Percentiles rank a stretch among this genome's conserved stretches.
Conservation (phyloP, 768 basidiomycete species). For the Collybiopsis confluens region DNA sequence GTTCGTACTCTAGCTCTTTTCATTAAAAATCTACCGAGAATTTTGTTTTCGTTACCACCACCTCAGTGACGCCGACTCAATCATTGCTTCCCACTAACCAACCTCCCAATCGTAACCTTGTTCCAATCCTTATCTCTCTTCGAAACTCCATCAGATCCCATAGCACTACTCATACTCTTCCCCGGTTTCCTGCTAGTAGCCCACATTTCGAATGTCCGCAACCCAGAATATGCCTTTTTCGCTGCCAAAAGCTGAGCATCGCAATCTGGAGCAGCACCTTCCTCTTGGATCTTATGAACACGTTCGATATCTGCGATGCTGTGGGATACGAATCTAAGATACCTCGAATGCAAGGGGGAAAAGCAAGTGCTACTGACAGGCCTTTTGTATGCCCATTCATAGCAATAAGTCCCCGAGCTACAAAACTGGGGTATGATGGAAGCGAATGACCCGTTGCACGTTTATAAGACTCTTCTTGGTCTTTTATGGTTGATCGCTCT, state of each 20-base stretch:
- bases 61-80: too few relatives aligned
- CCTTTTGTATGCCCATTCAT: constrained; percentile 12
- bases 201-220: not conserved
- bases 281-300: not conserved
- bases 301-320: not conserved
- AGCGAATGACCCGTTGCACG: constrained; percentile 16
- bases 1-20: too few relatives aligned
- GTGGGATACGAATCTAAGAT: not conserved
- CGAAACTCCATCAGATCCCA: not conserved
- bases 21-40: too few relatives aligned
- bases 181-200: not conserved
- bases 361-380: not conserved
- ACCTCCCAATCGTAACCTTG: not conserved
- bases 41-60: too few relatives aligned
- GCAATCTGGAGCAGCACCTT: not conserved
- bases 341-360: not conserved
- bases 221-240: not conserved
- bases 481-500: constrained; percentile 23
- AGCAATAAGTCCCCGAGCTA: constrained; percentile 10
- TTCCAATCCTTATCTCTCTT: not conserved
- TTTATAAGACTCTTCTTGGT: constrained; percentile 19
- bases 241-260: not conserved
- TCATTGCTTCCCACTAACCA: not conserved
- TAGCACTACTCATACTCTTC: too few relatives aligned
- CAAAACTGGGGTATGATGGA: constrained; percentile 14